Base-by-base conservation (phyloP, 495 filamentous ascomycete genomes). In the Choiromyces venosus region DNA sequence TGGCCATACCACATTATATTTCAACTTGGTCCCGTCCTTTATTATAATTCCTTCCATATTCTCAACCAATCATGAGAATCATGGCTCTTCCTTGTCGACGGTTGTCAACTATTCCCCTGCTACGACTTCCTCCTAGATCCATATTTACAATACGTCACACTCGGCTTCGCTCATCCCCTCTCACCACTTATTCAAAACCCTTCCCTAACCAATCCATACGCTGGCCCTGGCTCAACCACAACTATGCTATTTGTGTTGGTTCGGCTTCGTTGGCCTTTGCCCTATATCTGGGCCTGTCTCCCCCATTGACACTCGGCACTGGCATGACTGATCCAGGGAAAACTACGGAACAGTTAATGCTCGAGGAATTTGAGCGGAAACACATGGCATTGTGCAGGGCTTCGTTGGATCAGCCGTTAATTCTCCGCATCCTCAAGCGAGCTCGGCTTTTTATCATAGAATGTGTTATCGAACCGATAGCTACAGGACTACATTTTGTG, bases 401-500 rank as follows among this genome's bases (percentile, higher is more conserved):
- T 21, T 71, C 78, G 33, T 65, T 70, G 14, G 78, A 71, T 33
- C 72, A 56, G 33, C 46, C 75, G 18, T 39, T 77, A 37, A 56
- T 73, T 14, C 52, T 70, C 16, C 70, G 71, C 25, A 69, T 70
- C 56, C 21, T 70, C 14, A 65, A 66, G 39, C 65, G 39, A 0
- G 56, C 69, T n/a, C 40, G 70, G 12, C 12, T 80, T 33, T 70
- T 80, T 29, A 14, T 72, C 12, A 33, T 73, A 33, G 76, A 79
- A 52, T 79, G 80, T 68, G 25, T 81, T 39, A 71, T 88, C 66
- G 96, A 99, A 81, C 94, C 96, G 6, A 83, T 97, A 37, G 93
- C 91, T 68, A 99, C 93, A 0, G 93, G 93, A 0, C 83, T 94
- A 40, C 86, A 96, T 25, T 96, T 98, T 73, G 79, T 97, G 64